Evolutionary conservation across 805 yeast species (phyloP).

Genomic region (Myxozyma monticola): DNA sequence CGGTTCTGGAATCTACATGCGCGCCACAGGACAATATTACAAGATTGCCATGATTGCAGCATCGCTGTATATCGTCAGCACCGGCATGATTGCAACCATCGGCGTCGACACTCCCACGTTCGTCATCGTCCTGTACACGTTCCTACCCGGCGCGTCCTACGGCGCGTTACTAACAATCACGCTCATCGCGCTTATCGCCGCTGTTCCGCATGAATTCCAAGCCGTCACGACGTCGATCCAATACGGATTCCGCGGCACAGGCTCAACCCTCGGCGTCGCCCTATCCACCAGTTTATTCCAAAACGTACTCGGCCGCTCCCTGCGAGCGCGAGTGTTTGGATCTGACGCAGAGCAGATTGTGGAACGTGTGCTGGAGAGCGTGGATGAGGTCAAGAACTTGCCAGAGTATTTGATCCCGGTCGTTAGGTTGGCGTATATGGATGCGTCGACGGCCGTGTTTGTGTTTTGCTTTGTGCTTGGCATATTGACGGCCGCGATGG

Average conservation of each 20-base stretch:
- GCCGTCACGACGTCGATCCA: conserved; percentile 77
- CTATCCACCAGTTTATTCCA: conserved; percentile 59
- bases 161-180: conserved; percentile 60
- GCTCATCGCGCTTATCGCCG: conserved; percentile 61
- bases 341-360: conserved; percentile 23
- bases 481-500: conserved; percentile 13
- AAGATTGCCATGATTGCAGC: conserved; percentile 30
- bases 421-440: conserved; percentile 23
- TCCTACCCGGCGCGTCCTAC: conserved; percentile 56
- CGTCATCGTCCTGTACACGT: conserved; percentile 17
- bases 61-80: conserved; percentile 18
- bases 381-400: conserved; percentile 14
- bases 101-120: conserved; percentile 13
- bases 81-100: conserved; percentile 20
- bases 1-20: conserved; percentile 66
- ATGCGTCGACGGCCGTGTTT: conserved; percentile 27
- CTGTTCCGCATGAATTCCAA: conserved; percentile 58
- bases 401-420: conserved; percentile 19
- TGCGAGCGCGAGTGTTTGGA: conserved; percentile 27
- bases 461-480: conserved; percentile 19
- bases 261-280: conserved; percentile 68
- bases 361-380: conserved; percentile 14
- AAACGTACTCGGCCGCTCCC: conserved; percentile 38
- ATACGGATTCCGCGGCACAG: conserved; percentile 70
- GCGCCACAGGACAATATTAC: conserved; percentile 51